Evolutionary conservation across 2,329 filamentous ascomycete genomes (phyloP), one percentile per base, ranked within the genome.

Genomic region (Pyrenophora teres): DNA sequence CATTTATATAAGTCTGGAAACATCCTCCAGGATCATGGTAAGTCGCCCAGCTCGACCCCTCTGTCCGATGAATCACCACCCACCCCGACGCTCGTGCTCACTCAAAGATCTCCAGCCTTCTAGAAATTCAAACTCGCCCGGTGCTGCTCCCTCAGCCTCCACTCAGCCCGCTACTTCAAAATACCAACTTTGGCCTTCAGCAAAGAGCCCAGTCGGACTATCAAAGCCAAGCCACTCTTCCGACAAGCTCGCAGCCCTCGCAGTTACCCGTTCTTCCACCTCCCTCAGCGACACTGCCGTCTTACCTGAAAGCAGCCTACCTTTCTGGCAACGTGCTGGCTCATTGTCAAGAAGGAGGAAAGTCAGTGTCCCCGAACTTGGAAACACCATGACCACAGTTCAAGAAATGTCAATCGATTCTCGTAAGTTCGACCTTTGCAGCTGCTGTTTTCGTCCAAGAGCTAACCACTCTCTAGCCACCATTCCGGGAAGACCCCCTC

Each of bases 241-340:
- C 19, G 72, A 75, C 42, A 73, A 68, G 54, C 50, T 70, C 16
- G 62, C 68, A 49, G 72, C 73, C 12, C 61, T 76, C 39, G 70
- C 73, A 42, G 67, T 68, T 49, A 67, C 67, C 18, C 73, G 73
- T 31, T 76, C 74, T 15, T 56, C 68, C 12, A 75, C 73, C 36
- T 75, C 74, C 19, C 59, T 76, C 31, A 74, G 72, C 56, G 74
- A 76, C 51, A 75, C 73, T 40, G 71, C 70, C 48, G 64, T 70
- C 7, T 56, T 60, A 13, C 57, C 64, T 16, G 72, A 74, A 27
- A 60, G 50, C 33, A 59, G 52, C 35, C 52, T 67, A 35, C 68
- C 67, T 18, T 69, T 70, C 54, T 71, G 70, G 71, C 68, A 72
- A 54, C 67, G 69, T 40, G 64, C 68, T 43, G 66, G 70, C 37